Percentiles rank a stretch among this genome's conserved stretches.
These are phyloP conservation scores for Alnus glutinosa DNA, from an alignment of 306 rosid species.

Conservation along the genomic window DNA sequence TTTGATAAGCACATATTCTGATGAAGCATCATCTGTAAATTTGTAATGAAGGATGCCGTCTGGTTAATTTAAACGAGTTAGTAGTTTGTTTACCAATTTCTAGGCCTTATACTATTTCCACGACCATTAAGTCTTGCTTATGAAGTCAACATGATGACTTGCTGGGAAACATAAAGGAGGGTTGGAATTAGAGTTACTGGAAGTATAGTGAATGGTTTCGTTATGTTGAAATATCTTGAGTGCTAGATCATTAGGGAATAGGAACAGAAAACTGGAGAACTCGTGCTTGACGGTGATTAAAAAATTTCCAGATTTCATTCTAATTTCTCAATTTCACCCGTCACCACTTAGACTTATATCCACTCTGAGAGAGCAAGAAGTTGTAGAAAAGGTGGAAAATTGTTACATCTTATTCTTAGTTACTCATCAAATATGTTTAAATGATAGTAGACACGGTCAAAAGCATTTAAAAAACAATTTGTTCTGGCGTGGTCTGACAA, in stretches of 20 bases:
- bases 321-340: neutral
- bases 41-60: conserved; percentile 1
- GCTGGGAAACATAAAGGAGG: neutral
- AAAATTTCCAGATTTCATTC: neutral
- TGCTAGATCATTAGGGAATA: neutral
- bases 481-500: neutral
- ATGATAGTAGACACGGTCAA: neutral
- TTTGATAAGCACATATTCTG: neutral
- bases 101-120: neutral
- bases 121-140: neutral
- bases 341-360: neutral
- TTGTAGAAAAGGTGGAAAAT: neutral
- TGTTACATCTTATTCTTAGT: neutral
- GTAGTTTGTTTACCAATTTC: neutral
- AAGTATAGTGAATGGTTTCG: neutral
- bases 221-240: neutral
- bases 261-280: neutral
- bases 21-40: neutral
- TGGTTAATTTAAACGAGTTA: neutral
- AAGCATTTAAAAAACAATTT: neutral
- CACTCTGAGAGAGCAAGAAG: neutral
- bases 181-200: neutral
- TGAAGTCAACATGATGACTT: neutral
- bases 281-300: neutral
- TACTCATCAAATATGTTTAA: neutral